A percentile compares a stretch with the other conserved stretches of the same genome.
Evolutionary conservation across 164 flowering plant species (phyloP).

Genomic region (Stephania japonica): DNA sequence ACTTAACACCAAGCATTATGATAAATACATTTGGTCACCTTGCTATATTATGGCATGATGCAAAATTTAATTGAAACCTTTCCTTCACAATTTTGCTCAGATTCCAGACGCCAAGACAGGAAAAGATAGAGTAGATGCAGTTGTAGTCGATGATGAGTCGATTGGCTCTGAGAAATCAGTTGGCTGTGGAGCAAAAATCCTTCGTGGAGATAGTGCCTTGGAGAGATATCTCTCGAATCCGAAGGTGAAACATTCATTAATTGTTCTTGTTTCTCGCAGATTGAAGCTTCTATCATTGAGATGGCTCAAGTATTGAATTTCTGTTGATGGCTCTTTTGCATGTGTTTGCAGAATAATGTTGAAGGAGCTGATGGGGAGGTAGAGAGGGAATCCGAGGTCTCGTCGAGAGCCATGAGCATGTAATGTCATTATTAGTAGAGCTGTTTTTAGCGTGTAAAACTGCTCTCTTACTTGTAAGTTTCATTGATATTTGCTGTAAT

Average conservation of each 20-base stretch:
- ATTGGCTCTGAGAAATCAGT: conserved; percentile 46
- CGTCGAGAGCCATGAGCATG: conserved; percentile 90
- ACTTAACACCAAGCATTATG: not conserved
- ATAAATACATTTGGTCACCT: not conserved
- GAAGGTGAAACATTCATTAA: conserved; percentile 38
- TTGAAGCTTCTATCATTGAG: not conserved
- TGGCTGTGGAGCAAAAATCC: conserved; percentile 82
- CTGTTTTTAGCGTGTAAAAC: conserved; percentile 22
- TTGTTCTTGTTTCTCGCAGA: conserved; percentile 14
- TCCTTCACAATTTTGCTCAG: conserved; percentile 30
- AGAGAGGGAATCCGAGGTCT: conserved; percentile 52
- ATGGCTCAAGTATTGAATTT: not conserved
- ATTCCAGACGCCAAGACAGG: conserved; percentile 82
- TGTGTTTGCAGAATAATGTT: conserved; percentile 29
- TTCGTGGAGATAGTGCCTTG: conserved; percentile 83
- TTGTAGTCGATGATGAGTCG: conserved; percentile 84
- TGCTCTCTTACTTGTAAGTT: conserved; percentile 19
- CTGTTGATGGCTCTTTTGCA: not conserved
- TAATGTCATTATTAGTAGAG: conserved; percentile 21
- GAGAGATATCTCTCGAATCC: conserved; percentile 50
- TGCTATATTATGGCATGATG: not conserved
- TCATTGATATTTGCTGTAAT: conserved; percentile 34
- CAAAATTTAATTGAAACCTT: not conserved
- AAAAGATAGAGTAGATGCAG: conserved; percentile 76
- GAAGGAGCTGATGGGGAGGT: conserved; percentile 39